Base-by-base conservation (phyloP, 2,329 filamentous ascomycete species). In the Drechslerella stenobrocha region DNA sequence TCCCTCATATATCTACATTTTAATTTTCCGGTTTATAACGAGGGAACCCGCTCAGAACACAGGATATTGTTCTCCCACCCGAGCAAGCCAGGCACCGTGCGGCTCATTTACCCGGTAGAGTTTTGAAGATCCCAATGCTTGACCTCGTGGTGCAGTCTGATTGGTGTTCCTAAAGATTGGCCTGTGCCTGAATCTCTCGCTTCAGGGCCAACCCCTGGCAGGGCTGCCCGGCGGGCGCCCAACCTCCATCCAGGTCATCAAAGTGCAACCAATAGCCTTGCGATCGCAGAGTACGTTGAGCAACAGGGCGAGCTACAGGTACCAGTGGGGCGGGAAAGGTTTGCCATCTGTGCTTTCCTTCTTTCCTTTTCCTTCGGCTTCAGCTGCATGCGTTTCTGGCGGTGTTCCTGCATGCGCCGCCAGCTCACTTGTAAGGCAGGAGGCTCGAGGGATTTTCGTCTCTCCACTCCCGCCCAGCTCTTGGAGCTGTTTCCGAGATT, bases 101-200 rank as follows among this genome's bases (percentile, higher is more conserved):
- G 55, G 55, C 26, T 23, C 24, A 46, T 59, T 60, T 60, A 53
- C 44, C 50, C 63, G 55, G 63, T 23, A 50, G 52, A 50, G 61
- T 59, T 60, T 60, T 45, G 50, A 55, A 50, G 55, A 67, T 56
- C 35, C 34, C 35, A 30, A 51, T 30, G 52, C 55, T 67, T 67
- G 50, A 45, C 44, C 63, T 53, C 63, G 63, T 67, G 63, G 55
- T 59, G 35, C 13, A 15, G 35, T 44, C 24, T 67, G 63, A 67
- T 67, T 67, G 63, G 63, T 67, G 63, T 67, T 59, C 55, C 63
- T 60, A 51, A 47, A 55, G 52, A 67, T 67, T 67, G 50, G 55
- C 24, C 44, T 28, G 63, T 67, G 60, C 63, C 55, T 60, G 55
- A 67, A 55, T 67, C 55, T 60, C 55, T 67, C 63, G 63, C 63